Evolutionary conservation across 257 asterid genomes (phyloP).

Genomic region (Primulina huaijiensis): DNA sequence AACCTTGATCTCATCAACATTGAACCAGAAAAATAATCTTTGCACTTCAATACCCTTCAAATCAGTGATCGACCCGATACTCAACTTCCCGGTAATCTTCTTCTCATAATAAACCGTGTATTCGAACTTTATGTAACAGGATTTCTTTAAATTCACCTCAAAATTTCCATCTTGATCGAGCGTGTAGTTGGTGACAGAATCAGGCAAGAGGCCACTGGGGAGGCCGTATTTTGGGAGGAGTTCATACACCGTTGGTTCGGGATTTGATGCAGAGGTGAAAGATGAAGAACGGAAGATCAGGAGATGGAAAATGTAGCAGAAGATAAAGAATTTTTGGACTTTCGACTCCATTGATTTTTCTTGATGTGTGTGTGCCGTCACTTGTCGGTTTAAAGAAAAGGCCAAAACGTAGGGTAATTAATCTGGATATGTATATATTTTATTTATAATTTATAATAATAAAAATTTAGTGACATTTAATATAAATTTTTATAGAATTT

Average conservation of each 20-base stretch:
- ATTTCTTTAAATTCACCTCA: conserved; percentile 53
- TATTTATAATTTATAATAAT: too few relatives aligned
- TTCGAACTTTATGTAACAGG: conserved; percentile 77
- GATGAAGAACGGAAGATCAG: conserved; percentile 25
- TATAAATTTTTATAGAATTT: too few relatives aligned
- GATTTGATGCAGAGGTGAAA: conserved; percentile 19
- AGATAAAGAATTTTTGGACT: conserved; percentile 9
- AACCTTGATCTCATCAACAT: conserved; percentile 79
- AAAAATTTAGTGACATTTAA: too few relatives aligned
- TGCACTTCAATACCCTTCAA: conserved; percentile 78
- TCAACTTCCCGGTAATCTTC: conserved; percentile 67
- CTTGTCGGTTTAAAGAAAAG: not conserved
- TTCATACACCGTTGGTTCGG: conserved; percentile 58
- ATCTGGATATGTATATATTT: too few relatives aligned
- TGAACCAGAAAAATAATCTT: conserved; percentile 78
- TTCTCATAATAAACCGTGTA: conserved; percentile 67
- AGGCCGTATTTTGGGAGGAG: conserved; percentile 63
- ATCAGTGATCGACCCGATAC: conserved; percentile 58
- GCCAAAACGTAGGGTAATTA: too few relatives aligned
- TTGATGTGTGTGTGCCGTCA: not conserved
- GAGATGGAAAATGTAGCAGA: conserved; percentile 24
- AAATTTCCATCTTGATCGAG: conserved; percentile 71
- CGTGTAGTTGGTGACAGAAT: conserved; percentile 63
- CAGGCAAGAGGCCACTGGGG: conserved; percentile 85
- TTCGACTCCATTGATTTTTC: conserved; percentile 31